A percentile compares a stretch with the other conserved stretches of the same genome.
Evolutionary conservation across 495 filamentous ascomycete species (phyloP).

Genomic region (Neurospora intermedia): DNA sequence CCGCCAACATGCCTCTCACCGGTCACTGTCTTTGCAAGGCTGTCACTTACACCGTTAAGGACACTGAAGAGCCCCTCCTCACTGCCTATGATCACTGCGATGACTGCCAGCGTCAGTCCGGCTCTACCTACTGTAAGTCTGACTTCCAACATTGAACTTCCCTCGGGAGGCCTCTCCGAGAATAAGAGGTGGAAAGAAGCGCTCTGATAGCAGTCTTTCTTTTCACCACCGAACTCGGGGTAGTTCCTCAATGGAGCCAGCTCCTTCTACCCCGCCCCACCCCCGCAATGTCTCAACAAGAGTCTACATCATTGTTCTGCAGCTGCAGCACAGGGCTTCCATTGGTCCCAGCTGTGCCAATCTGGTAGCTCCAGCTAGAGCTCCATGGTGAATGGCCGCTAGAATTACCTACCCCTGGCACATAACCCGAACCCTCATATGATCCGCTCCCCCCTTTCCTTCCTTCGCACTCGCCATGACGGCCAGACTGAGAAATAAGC

Average conservation of each 20-base stretch:
- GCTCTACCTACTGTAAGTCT: slow-evolving; percentile 54
- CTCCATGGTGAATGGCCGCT: neutral
- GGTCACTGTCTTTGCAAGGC: slow-evolving; percentile 63
- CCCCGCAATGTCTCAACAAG: neutral
- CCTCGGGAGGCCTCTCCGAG: neutral
- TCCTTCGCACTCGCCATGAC: neutral
- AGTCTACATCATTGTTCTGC: neutral
- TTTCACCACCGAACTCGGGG: neutral
- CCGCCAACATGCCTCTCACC: slow-evolving; percentile 48
- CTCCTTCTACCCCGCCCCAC: neutral
- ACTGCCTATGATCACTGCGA: slow-evolving; percentile 62
- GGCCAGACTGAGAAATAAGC: neutral
- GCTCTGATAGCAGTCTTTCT: neutral
- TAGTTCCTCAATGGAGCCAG: neutral
- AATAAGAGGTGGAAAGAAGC: neutral
- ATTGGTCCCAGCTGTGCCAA: neutral
- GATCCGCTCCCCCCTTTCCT: neutral
- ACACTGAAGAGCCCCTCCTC: slow-evolving; percentile 42
- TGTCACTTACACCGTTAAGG: slow-evolving; percentile 49
- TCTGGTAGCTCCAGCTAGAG: neutral
- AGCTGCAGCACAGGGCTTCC: neutral
- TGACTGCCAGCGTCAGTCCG: slow-evolving; percentile 60
- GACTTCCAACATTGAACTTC: neutral
- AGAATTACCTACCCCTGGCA: neutral
- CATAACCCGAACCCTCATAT: neutral